Evolutionary conservation across 2,329 filamentous ascomycete genomes (phyloP).

Genomic region (Akanthomyces lecanii): DNA sequence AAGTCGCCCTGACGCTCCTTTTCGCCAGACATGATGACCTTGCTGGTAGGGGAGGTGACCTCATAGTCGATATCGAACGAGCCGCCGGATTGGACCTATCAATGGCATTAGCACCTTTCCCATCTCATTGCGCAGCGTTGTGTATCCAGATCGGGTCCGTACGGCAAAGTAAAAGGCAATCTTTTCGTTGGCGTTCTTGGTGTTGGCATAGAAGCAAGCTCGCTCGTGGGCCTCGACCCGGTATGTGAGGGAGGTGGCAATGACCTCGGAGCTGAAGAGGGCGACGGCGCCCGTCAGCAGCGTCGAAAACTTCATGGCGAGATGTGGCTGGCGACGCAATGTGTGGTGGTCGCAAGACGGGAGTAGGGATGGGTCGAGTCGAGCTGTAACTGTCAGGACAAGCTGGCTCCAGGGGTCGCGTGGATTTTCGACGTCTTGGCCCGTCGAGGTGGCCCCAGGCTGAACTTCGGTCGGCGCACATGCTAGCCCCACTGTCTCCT

Average conservation of each 20-base stretch:
- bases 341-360: slow-evolving; percentile 3
- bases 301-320: slow-evolving; percentile 61
- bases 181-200: slow-evolving; percentile 77
- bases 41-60: slow-evolving; percentile 76
- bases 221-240: slow-evolving; percentile 86
- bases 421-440: slow-evolving; percentile 11
- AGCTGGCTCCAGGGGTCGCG: slow-evolving; percentile 24
- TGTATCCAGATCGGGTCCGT: slow-evolving; percentile 32
- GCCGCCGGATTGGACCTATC: slow-evolving; percentile 92
- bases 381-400: slow-evolving; percentile 22
- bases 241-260: slow-evolving; percentile 91
- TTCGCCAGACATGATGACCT: slow-evolving; percentile 75
- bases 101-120: background rate
- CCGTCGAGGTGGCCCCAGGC: slow-evolving; percentile 6
- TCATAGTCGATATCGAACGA: slow-evolving; percentile 96
- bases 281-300: slow-evolving; percentile 66
- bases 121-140: background rate
- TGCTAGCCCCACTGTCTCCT: slow-evolving; percentile 4
- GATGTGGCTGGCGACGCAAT: slow-evolving; percentile 5
- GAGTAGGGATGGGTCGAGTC: background rate
- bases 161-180: slow-evolving; percentile 99
- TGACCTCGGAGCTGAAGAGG: slow-evolving; percentile 60
- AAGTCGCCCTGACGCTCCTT: slow-evolving; percentile 97
- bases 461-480: slow-evolving; percentile 14
- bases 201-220: slow-evolving; percentile 87